Conservation (phyloP, 2,329 filamentous ascomycete genomes). For the Pseudodiploospora longispora region DNA sequence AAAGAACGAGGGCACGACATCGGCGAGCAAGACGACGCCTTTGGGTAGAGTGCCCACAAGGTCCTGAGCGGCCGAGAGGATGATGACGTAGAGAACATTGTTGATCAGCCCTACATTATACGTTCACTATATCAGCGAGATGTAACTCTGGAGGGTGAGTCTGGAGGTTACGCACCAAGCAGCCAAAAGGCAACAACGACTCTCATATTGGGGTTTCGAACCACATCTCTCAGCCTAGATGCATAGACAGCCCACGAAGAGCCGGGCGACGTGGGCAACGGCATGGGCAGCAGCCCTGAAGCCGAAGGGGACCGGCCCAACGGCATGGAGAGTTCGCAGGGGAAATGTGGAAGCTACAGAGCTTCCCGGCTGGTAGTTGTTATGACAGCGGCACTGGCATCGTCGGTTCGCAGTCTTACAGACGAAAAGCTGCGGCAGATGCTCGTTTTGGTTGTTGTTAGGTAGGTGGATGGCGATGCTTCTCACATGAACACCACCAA, state of each 20-base stretch:
- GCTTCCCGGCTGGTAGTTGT: too few species aligned
- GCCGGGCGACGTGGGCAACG: slow-evolving; percentile 39
- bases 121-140: too few species aligned
- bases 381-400: too few species aligned
- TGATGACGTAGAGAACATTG: slow-evolving; percentile 96
- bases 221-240: slow-evolving; percentile 53
- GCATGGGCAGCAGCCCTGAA: slow-evolving; percentile 46
- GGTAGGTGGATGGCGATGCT: too few species aligned
- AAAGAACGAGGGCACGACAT: slow-evolving; percentile 82
- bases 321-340: slow-evolving; percentile 19
- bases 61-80: slow-evolving; percentile 90
- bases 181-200: slow-evolving; percentile 85
- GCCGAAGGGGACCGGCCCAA: slow-evolving; percentile 33
- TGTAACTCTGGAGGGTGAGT: background rate
- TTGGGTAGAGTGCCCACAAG: slow-evolving; percentile 91
- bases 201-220: slow-evolving; percentile 59
- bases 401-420: too few species aligned
- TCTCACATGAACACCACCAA: too few species aligned
- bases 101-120: slow-evolving; percentile 54
- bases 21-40: slow-evolving; percentile 83
- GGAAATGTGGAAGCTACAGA: background rate
- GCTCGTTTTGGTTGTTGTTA: too few species aligned
- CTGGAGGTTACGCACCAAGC: slow-evolving; percentile 55
- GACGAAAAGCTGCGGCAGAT: too few species aligned
- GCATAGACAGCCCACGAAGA: slow-evolving; percentile 69